Percentiles rank a stretch among this genome's conserved stretches.
Conservation (phyloP, 441 rosid species). For the Theobroma grandiflorum region DNA sequence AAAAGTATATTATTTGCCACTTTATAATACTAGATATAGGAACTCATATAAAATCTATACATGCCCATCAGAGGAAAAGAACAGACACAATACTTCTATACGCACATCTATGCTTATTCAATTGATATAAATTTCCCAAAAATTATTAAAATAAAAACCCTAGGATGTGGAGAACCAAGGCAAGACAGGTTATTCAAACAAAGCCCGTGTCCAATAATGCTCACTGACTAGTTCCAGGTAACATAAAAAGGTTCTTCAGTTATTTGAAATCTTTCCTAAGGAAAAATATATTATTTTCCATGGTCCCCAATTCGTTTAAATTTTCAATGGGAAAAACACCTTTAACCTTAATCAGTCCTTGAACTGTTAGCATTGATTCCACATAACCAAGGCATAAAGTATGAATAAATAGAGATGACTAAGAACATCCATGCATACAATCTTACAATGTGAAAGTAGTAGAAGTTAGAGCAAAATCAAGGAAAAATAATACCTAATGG, state of each 20-base stretch:
- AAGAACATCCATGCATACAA: neutral
- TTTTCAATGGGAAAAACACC: neutral
- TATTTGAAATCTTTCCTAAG: neutral
- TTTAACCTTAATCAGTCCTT: neutral
- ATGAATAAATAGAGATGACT: neutral
- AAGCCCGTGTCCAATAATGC: neutral
- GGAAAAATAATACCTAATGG: neutral
- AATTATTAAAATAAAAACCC: neutral
- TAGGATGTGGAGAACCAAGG: neutral
- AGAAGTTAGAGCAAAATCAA: neutral
- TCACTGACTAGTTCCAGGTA: neutral
- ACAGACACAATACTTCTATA: neutral
- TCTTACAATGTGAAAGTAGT: neutral
- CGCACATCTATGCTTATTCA: neutral
- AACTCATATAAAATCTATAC: neutral
- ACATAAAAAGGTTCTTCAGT: neutral
- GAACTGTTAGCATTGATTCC: neutral
- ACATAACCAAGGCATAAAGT: neutral
- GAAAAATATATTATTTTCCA: neutral
- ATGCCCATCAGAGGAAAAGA: neutral
- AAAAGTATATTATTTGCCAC: neutral
- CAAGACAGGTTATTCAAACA: neutral
- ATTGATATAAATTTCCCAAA: neutral
- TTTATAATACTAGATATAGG: neutral
- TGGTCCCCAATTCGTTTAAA: neutral